Percentiles rank a stretch among this genome's conserved stretches.
Conservation (phyloP, 2,329 filamentous ascomycete species). For the Colletotrichum sp. region DNA sequence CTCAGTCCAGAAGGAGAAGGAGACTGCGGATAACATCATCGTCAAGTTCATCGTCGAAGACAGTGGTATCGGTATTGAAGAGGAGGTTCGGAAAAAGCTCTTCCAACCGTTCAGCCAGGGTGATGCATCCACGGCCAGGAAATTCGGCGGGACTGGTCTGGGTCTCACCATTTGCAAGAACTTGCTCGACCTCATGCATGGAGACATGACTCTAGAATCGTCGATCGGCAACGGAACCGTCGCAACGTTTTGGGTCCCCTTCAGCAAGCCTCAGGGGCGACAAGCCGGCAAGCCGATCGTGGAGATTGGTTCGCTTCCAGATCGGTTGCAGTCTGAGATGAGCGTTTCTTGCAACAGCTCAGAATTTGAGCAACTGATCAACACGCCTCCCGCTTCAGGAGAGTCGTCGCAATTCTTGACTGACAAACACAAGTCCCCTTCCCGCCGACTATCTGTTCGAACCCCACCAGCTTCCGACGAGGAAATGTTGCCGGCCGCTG, state of each 20-base stretch:
- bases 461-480: slow-evolving; percentile 44
- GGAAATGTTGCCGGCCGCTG: slow-evolving; percentile 54
- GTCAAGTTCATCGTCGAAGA: slow-evolving; percentile 78
- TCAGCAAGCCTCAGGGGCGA: slow-evolving; percentile 68
- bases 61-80: slow-evolving; percentile 82
- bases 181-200: slow-evolving; percentile 79
- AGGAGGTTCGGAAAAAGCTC: slow-evolving; percentile 73
- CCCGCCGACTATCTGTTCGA: slow-evolving; percentile 37
- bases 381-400: slow-evolving; percentile 41
- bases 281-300: slow-evolving; percentile 50
- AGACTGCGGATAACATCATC: slow-evolving; percentile 68
- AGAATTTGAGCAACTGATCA: slow-evolving; percentile 58
- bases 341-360: slow-evolving; percentile 72
- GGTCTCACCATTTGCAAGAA: slow-evolving; percentile 85
- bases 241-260: slow-evolving; percentile 79
- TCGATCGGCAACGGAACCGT: slow-evolving; percentile 71
- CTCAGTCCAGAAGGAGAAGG: slow-evolving; percentile 65
- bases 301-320: slow-evolving; percentile 68
- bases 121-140: slow-evolving; percentile 77
- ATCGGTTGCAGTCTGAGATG: slow-evolving; percentile 68
- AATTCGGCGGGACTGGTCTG: slow-evolving; percentile 80
- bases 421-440: slow-evolving; percentile 29
- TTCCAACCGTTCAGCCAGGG: slow-evolving; percentile 86
- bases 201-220: slow-evolving; percentile 74
- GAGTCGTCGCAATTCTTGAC: slow-evolving; percentile 16